Base-by-base conservation (phyloP, 108 stramenopile genomes). In the Chaetoceros tenuissimus region DNA sequence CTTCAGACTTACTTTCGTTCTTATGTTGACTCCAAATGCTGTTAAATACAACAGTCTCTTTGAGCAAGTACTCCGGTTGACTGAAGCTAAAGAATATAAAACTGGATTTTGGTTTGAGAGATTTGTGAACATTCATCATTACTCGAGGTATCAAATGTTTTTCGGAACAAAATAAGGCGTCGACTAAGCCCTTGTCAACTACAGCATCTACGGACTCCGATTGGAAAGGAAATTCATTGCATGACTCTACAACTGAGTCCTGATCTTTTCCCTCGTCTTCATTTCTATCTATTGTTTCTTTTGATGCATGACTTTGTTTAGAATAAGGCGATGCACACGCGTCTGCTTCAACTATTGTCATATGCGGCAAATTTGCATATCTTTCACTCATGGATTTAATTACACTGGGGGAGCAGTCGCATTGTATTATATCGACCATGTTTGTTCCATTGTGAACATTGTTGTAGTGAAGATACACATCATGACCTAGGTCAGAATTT, bases 161-260 rank as follows among this genome's bases (percentile, higher is more conserved):
- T 50, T 71, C 66, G 53, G 72, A 71, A 65, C 82, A 79, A 69
- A 75, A 86, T 3, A 91, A 53, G 10, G 74, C 77, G 69, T 91
- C 89, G 24, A 91, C 31, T 60, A 91, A 62, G 19, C 89, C 89
- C 68, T 91, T 91, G 69, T 91, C 89, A 16, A 91, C 24, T 26
- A 81, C 74, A 24, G 82, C 85, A 44, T 73, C 64, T 8, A 91
- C 68, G 65, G 75, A 73, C 1, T 5, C 5, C 5, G 8, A 40
- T 40, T 5, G 34, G 34, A 40, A 10, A 40, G 34, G 13, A 73
- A n/a, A n/a, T n/a, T n/a, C n/a, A n/a, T n/a, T n/a, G n/a, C n/a
- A n/a, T n/a, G n/a, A n/a, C n/a, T n/a, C n/a, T n/a, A n/a, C n/a
- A n/a, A n/a, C n/a, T n/a, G n/a, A n/a, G n/a, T n/a, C n/a, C n/a